Evolutionary conservation across 306 rosid species (phyloP), one percentile per base, ranked within the genome.

Genomic region (Trifolium fragiferum): DNA sequence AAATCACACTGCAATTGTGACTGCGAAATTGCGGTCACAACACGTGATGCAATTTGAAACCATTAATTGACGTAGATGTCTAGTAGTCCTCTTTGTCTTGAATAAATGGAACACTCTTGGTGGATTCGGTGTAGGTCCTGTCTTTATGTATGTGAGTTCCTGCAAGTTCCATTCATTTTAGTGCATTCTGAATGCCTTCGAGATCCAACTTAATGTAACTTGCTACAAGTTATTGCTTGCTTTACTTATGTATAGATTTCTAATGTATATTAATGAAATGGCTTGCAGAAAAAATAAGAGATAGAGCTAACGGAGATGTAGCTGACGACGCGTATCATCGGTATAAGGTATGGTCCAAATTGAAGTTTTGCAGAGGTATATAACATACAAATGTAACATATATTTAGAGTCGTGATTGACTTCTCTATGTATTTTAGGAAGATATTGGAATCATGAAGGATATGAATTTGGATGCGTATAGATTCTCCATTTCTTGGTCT

Each of bases 401-500:
- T 49, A 47, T 7, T 7, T 49, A 49, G 20, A 49, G 21, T n/a
- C 21, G 7, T 49, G 55, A 15, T 7, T n/a, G 10, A 15, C 9
- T 49, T 10, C 21, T 49, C 10, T 6, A 5, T 49, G 10, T 49
- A 49, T 49, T 49, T n/a, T n/a, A 49, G 97, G 89, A 92, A 81
- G 96, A 92, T 77, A 85, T 85, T 74, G 62, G 64, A 27, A 78
- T 88, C 4, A 75, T 86, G 82, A 92, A 92, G 73, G 69, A 85
- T 1, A 78, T 92, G 81, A 79, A 80, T 6, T 57, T 77, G 57
- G 93, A 89, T 85, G 88, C 93, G 6, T 89, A 85, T 21, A 81
- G 96, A 72, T 83, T 92, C 61, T 89, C 96, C 11, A 83, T 92
- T 44, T 79, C 97, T 4, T 92, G 97, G 96, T 67, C 97, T 4